Evolutionary conservation across 345 rosid species (phyloP), one percentile per base, ranked within the genome.

Genomic region (Rhizophora apiculata): DNA sequence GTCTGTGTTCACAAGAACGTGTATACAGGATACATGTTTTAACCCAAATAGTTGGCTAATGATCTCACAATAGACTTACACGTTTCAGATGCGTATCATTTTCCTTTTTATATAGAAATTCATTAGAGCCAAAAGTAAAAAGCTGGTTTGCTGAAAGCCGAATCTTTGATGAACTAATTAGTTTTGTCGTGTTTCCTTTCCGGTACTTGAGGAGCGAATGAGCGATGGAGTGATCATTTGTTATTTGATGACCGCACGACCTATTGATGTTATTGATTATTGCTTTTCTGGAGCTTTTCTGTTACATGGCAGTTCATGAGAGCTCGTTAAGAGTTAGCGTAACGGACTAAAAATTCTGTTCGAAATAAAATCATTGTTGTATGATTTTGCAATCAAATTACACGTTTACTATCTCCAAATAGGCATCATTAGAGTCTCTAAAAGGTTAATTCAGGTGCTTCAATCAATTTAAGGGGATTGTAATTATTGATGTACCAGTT

Each of bases 251-350:
- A n/a, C 8, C 37, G 65, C 55, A 60, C 6, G 36, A 27, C 55
- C 72, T 60, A 61, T 73, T 56, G 67, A 67, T 36, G 24, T 53
- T 24, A 26, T 21, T 21, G 29, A 56, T 56, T 56, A 56, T 10
- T 56, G 60, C 6, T 24, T 55, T 56, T 56, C 29, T 0, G 5
- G 60, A 24, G 60, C 60, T 22, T 56, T 56, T 11, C 49, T 56
- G 60, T 56, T 56, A 15, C 30, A 6, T 24, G 60, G 16, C 29
- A 24, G 4, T 56, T 56, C 30, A 56, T 24, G 31, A 24, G 5
- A 24, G 30, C 26, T 24, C 3, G 19, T 56, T 56, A 22, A 24
- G 13, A 10, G 18, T 56, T 27, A 56, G 60, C 16, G 7, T 54
- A 54, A 54, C 24, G 1, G 26, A 7, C 58, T 54, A 24, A 54